Conservation (phyloP, 176 grass and related monocot species). For the Musa beccarii region DNA sequence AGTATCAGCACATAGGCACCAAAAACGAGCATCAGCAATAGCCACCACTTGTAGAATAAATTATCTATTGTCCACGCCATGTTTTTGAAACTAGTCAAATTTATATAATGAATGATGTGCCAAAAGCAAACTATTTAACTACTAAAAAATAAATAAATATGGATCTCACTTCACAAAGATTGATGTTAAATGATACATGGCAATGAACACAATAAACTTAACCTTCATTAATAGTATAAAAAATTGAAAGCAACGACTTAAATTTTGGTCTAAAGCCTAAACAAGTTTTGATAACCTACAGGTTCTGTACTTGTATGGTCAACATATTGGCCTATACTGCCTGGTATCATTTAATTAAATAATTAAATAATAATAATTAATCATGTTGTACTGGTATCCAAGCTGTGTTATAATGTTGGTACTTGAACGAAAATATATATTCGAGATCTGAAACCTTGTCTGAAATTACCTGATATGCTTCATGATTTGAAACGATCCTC, state of each 20-base stretch:
- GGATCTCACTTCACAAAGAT: neutral
- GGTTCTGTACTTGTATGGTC: too few relatives aligned
- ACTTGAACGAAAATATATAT: too few relatives aligned
- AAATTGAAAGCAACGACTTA: neutral
- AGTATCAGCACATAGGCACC: too few relatives aligned
- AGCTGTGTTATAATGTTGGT: too few relatives aligned
- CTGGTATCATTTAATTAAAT: too few relatives aligned
- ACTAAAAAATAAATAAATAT: neutral
- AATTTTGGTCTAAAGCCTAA: too few relatives aligned
- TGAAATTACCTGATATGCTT: constrained; percentile 78
- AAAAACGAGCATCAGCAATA: neutral
- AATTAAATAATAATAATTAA: too few relatives aligned
- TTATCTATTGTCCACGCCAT: neutral
- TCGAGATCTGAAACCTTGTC: too few relatives aligned
- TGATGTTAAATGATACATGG: neutral
- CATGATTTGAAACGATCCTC: constrained; percentile 96
- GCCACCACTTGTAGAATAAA: neutral
- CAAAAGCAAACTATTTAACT: neutral
- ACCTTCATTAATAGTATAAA: neutral
- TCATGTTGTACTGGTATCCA: too few relatives aligned
- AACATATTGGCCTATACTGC: too few relatives aligned
- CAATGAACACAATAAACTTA: neutral
- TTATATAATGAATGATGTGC: neutral
- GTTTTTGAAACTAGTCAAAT: neutral
- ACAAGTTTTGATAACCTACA: too few relatives aligned